phyloP scores from a whole-genome alignment of 192 early-diverging fungal genomes.

The Jimgerdemannia lactiflua region DNA sequence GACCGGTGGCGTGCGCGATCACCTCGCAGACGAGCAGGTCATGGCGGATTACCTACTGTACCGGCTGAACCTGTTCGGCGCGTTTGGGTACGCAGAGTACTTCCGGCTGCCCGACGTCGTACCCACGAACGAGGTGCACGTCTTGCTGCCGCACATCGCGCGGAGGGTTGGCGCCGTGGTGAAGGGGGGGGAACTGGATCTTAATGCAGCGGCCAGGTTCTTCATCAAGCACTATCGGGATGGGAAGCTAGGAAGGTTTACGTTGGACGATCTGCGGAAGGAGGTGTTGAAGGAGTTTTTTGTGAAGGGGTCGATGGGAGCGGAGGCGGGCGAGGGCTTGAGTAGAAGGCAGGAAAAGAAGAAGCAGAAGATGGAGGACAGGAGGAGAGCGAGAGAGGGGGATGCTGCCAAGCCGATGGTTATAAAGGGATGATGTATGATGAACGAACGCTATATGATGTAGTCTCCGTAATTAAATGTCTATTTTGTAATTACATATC shows the following conservation, averaged over 20 bases:
- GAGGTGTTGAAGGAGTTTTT: conserved; percentile 51
- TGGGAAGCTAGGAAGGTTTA: conserved; percentile 77
- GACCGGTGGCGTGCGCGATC: conserved; percentile 85
- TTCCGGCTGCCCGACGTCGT: conserved; percentile 17
- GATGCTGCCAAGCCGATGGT: neutral
- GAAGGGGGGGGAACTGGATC: conserved; percentile 63
- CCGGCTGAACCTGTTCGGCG: conserved; percentile 65
- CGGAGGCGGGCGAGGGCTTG: conserved; percentile 2
- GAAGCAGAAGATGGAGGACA: conserved; percentile 37
- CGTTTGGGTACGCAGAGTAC: conserved; percentile 40
- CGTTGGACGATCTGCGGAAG: conserved; percentile 75
- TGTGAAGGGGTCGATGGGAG: conserved; percentile 12
- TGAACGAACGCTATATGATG: neutral
- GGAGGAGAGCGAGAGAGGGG: conserved; percentile 26
- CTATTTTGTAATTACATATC: neutral
- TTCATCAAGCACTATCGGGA: conserved; percentile 80
- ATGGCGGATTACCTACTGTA: conserved; percentile 92
- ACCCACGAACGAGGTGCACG: conserved; percentile 70
- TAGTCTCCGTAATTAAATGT: neutral
- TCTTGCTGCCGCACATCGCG: conserved; percentile 64
- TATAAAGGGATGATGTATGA: neutral
- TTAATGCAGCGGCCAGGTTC: conserved; percentile 62
- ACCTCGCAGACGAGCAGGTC: conserved; percentile 73
- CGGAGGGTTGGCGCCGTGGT: conserved; percentile 63
- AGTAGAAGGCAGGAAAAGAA: conserved; percentile 50